Evolutionary conservation across 768 basidiomycete genomes (phyloP).

Genomic region (Hygrocybe punicea): DNA sequence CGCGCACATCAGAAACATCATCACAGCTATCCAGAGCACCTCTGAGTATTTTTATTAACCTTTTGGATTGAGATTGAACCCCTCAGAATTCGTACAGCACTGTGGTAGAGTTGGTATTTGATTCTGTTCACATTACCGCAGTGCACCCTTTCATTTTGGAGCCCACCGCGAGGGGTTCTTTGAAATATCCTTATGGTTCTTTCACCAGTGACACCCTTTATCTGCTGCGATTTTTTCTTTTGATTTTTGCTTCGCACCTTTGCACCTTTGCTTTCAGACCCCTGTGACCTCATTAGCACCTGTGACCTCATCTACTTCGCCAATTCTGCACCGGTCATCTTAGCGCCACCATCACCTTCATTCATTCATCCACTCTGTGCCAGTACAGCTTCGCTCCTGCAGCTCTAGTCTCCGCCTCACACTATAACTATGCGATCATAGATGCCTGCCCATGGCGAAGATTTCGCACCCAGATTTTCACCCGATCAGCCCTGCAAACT

Average conservation of each 20-base stretch:
- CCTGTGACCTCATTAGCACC: background rate
- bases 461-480: conserved; percentile 18
- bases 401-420: background rate
- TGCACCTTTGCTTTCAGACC: background rate
- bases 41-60: too few relatives aligned
- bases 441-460: conserved; percentile 21
- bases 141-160: conserved; percentile 10
- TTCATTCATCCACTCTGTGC: background rate
- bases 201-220: background rate
- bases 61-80: too few relatives aligned
- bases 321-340: too few relatives aligned
- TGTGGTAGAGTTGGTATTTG: too few relatives aligned
- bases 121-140: too few relatives aligned
- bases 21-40: too few relatives aligned
- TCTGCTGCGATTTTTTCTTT: background rate
- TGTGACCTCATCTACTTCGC: too few relatives aligned
- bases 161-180: conserved; percentile 16
- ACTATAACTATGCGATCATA: background rate
- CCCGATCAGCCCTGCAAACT: conserved; percentile 14
- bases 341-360: background rate
- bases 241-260: background rate
- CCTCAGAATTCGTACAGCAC: too few relatives aligned
- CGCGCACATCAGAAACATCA: too few relatives aligned
- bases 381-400: background rate
- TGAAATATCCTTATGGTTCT: background rate